These are phyloP conservation scores for Aristolochia fimbriata DNA, from an alignment of 164 flowering plant species.

Conservation along the genomic window DNA sequence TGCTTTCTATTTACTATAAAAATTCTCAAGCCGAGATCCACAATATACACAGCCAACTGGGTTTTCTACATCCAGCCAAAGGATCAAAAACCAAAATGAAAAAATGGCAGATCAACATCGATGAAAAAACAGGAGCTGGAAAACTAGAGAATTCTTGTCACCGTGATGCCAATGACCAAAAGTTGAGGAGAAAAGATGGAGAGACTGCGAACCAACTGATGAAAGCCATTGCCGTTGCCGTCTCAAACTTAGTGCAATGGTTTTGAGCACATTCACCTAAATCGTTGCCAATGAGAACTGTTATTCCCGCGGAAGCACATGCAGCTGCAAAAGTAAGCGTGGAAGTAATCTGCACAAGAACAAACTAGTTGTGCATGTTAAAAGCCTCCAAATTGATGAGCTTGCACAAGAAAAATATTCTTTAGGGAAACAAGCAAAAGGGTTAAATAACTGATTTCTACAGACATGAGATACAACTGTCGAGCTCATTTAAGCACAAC, in stretches of 20 bases:
- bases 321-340: slow-evolving; percentile 19
- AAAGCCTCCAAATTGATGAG: too few species aligned
- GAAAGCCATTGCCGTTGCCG: slow-evolving; percentile 85
- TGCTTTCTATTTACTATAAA: too few species aligned
- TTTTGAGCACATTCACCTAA: slow-evolving; percentile 43
- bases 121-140: background rate
- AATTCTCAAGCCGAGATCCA: background rate
- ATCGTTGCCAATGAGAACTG: slow-evolving; percentile 72
- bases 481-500: too few species aligned
- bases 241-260: slow-evolving; percentile 58
- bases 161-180: slow-evolving; percentile 69
- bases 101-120: background rate
- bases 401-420: too few species aligned
- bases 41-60: background rate
- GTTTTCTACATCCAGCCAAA: background rate
- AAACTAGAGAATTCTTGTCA: slow-evolving; percentile 4
- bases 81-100: background rate
- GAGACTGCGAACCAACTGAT: slow-evolving; percentile 67
- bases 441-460: too few species aligned
- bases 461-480: too few species aligned
- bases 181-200: slow-evolving; percentile 70
- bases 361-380: too few species aligned
- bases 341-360: slow-evolving; percentile 11
- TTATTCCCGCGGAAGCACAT: slow-evolving; percentile 32
- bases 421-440: too few species aligned